Percentiles rank a stretch among this genome's conserved stretches.
Evolutionary conservation across 208 protist species (phyloP).

Genomic region (Herpetomonas muscarum): DNA sequence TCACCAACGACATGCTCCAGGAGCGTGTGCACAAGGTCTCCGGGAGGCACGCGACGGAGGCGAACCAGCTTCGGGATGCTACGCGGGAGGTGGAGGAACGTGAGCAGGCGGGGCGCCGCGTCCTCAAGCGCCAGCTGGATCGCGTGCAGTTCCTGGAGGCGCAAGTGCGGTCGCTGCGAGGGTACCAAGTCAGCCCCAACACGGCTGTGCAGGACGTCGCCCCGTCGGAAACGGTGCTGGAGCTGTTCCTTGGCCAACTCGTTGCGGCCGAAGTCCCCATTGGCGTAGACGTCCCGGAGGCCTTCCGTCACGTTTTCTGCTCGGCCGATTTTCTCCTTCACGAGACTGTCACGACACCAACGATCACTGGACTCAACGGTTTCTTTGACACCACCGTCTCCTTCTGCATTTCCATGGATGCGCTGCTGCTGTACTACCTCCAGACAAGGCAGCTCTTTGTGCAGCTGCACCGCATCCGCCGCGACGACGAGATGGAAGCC

Average conservation of each 20-base stretch:
- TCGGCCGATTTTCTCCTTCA: constrained; percentile 86
- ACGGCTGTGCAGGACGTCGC: constrained; percentile 38
- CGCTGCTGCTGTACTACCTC: constrained; percentile 82
- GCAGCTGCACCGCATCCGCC: constrained; percentile 82
- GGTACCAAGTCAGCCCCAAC: constrained; percentile 59
- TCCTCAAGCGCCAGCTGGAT: constrained; percentile 74
- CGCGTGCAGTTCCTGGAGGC: constrained; percentile 83
- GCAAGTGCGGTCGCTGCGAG: constrained; percentile 78
- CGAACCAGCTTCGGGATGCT: constrained; percentile 26
- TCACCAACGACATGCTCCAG: constrained; percentile 70
- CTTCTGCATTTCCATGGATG: constrained; percentile 85
- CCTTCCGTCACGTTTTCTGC: constrained; percentile 71
- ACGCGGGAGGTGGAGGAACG: constrained; percentile 37
- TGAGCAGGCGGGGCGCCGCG: constrained; percentile 43
- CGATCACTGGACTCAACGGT: constrained; percentile 80
- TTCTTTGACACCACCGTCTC: constrained; percentile 87
- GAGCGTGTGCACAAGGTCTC: constrained; percentile 40
- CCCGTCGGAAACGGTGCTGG: constrained; percentile 72
- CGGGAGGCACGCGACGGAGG: constrained; percentile 21
- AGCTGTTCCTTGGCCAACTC: constrained; percentile 89
- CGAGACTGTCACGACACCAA: constrained; percentile 81
- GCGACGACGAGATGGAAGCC: constrained; percentile 51
- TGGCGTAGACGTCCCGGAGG: constrained; percentile 33
- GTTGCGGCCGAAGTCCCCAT: constrained; percentile 55
- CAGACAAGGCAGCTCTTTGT: constrained; percentile 76